Evolutionary conservation across 768 basidiomycete genomes (phyloP).

Genomic region (Boletales sp.): DNA sequence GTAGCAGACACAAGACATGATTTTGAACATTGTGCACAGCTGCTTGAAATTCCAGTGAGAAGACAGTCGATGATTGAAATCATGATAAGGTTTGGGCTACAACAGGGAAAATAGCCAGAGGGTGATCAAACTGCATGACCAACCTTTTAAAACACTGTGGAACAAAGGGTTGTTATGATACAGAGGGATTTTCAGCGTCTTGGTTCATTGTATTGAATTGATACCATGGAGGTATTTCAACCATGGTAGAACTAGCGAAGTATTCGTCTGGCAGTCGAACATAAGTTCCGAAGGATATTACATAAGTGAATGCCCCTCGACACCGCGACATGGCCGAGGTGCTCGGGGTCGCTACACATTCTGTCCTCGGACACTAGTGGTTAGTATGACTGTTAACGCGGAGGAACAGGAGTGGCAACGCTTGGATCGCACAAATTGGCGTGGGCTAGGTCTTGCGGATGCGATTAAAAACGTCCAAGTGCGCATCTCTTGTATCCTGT

Average conservation of each 20-base stretch:
- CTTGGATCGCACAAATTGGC: slow-evolving; percentile 56
- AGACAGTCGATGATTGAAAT: not conserved
- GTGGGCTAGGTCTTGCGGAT: slow-evolving; percentile 79
- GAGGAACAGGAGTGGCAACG: slow-evolving; percentile 58
- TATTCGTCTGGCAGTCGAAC: no score
- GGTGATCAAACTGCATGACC: not conserved
- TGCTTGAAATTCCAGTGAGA: slow-evolving; percentile 4
- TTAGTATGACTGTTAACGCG: slow-evolving; percentile 6
- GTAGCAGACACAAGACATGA: not conserved
- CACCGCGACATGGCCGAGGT: no score
- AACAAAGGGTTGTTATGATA: no score
- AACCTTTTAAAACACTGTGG: no score
- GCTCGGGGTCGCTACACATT: no score
- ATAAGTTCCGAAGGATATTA: no score
- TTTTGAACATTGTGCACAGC: slow-evolving; percentile 7
- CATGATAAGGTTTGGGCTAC: slow-evolving; percentile 1
- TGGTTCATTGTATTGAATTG: no score
- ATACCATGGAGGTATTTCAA: no score
- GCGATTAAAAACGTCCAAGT: slow-evolving; percentile 91
- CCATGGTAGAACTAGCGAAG: no score
- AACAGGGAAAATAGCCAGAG: not conserved
- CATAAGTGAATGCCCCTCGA: no score
- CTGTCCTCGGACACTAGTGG: no score
- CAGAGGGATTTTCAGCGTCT: no score
- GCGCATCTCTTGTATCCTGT: slow-evolving; percentile 23